Conservation (phyloP, 2,329 filamentous ascomycete genomes). For the Saccharata proteae region DNA sequence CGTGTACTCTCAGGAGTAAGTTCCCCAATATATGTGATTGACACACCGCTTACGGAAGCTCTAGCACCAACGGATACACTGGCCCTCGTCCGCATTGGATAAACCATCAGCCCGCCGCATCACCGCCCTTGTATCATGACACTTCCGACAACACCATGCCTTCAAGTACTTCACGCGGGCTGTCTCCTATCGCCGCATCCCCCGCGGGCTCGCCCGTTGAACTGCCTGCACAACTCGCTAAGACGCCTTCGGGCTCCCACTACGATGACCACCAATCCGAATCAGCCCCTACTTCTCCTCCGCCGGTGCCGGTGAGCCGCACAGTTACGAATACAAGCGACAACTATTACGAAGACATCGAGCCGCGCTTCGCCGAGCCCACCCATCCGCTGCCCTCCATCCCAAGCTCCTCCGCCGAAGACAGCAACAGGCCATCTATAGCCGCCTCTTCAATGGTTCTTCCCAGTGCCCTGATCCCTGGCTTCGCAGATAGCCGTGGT, state of each 20-base stretch:
- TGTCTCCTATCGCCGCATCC: slow-evolving; percentile 28
- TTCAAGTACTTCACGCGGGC: slow-evolving; percentile 15
- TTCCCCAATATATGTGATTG: slow-evolving; percentile 11
- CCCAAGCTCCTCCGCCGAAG: too few relatives aligned
- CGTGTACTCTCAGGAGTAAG: slow-evolving; percentile 52
- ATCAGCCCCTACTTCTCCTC: slow-evolving; percentile 9
- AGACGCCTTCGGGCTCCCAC: slow-evolving; percentile 10
- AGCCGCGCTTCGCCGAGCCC: slow-evolving; percentile 65
- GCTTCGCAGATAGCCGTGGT: slow-evolving; percentile 21
- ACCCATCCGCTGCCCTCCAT: slow-evolving; percentile 1
- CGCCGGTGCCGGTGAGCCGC: too few relatives aligned
- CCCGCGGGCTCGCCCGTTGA: slow-evolving; percentile 16
- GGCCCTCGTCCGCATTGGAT: slow-evolving; percentile 36
- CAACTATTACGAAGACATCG: slow-evolving; percentile 85
- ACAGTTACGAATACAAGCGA: slow-evolving; percentile 12
- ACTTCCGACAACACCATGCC: slow-evolving; percentile 3
- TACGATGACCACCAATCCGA: slow-evolving; percentile 1
- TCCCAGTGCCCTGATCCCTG: slow-evolving; percentile 23
- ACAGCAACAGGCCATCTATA: slow-evolving; percentile 13
- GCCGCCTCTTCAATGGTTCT: slow-evolving; percentile 16
- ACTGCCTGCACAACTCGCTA: slow-evolving; percentile 19
- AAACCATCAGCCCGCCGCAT: neutral
- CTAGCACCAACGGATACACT: slow-evolving; percentile 24
- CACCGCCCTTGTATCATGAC: slow-evolving; percentile 8
- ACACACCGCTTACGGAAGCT: slow-evolving; percentile 10